Evolutionary conservation across 169 alveolate species (phyloP).

Genomic region (Ichthyophthirius multifiliis): DNA sequence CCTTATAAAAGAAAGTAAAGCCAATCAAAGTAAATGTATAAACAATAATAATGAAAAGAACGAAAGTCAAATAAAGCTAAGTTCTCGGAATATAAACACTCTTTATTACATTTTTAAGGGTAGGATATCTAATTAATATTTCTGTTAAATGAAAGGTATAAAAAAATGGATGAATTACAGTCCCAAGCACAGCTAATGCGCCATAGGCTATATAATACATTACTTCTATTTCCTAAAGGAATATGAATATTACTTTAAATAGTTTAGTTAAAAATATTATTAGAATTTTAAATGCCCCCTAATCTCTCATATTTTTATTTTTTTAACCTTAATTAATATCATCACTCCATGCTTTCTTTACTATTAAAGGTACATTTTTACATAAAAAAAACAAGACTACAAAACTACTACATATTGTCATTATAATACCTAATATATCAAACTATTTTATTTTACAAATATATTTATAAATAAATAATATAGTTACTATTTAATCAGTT

Average conservation of each 20-base stretch:
- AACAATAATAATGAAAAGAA: slow-evolving; percentile 62
- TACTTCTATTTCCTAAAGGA: slow-evolving; percentile 37
- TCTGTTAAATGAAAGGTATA: slow-evolving; percentile 73
- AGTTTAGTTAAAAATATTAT: not conserved
- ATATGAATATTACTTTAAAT: not conserved
- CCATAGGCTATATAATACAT: slow-evolving; percentile 44
- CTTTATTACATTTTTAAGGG: slow-evolving; percentile 62
- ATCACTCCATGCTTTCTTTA: slow-evolving; percentile 30
- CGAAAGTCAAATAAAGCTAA: slow-evolving; percentile 50
- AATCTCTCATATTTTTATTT: not conserved
- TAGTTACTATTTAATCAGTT: not conserved
- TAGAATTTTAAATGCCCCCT: not conserved
- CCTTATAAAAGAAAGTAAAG: slow-evolving; percentile 50
- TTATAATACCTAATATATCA: slow-evolving; percentile 21
- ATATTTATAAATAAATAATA: not conserved
- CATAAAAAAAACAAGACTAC: slow-evolving; percentile 32
- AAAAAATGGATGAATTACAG: slow-evolving; percentile 66
- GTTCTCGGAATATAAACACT: slow-evolving; percentile 72
- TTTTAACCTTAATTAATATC: no score
- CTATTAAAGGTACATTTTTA: slow-evolving; percentile 37
- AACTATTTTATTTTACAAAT: not conserved
- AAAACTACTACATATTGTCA: slow-evolving; percentile 33
- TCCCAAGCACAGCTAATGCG: slow-evolving; percentile 68
- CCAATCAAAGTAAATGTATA: slow-evolving; percentile 71
- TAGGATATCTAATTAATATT: slow-evolving; percentile 64